phyloP scores from a whole-genome alignment of 345 rosid genomes.

The Eucalyptus cloeziana region DNA sequence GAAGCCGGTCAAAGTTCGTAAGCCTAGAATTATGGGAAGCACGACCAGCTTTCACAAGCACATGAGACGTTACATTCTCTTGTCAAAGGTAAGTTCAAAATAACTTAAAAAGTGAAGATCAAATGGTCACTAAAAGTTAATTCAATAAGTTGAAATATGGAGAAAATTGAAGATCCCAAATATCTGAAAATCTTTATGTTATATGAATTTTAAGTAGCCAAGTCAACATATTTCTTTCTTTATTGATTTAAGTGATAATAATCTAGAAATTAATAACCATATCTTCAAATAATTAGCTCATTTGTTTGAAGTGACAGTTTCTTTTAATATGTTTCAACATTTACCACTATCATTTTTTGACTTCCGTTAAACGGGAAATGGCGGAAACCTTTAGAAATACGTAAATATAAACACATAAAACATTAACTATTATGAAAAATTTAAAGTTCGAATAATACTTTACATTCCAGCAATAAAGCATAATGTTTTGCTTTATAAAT shows the following conservation, averaged over 20 bases:
- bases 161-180: not conserved
- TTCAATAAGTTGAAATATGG: not conserved
- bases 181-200: not conserved
- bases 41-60: conserved; percentile 14
- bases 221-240: not conserved
- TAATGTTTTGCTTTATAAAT: no score
- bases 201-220: not conserved
- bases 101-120: not conserved
- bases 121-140: not conserved
- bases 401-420: not conserved
- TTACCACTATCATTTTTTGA: not conserved
- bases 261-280: not conserved
- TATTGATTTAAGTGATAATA: not conserved
- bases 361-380: not conserved
- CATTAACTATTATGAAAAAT: no score
- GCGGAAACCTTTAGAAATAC: not conserved
- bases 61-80: conserved; percentile 10
- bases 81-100: conserved; percentile 7
- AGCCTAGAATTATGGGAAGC: not conserved
- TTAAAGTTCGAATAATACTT: not conserved
- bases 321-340: not conserved
- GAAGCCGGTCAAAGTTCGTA: conserved; percentile 10
- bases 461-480: not conserved
- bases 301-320: not conserved
- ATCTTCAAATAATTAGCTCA: not conserved